Base-by-base conservation (phyloP, 2,329 filamentous ascomycete species). In the Phialocephala subalpina region DNA sequence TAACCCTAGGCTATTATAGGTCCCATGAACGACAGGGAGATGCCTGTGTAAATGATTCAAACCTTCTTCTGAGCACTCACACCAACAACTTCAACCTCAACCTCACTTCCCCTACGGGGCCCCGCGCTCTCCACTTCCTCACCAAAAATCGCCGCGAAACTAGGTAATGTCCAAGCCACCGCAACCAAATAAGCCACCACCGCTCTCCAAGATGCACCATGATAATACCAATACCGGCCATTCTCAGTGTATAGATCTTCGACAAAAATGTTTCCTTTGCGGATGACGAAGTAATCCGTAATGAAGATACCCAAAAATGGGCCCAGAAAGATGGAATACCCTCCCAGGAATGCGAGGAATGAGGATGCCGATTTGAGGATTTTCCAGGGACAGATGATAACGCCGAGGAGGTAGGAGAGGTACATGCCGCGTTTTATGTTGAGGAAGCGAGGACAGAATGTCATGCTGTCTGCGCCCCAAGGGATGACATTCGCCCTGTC, bases 111-210 rank as follows among this genome's bases (percentile, higher is more conserved):
- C 33, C 49, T 36, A 12, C 5, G 5, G 12, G 59, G 35, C 6
- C 18, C 45, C 18, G 47, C 27, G 20, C 33, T 53, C 36, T 56
- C n/a, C 14, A n/a, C n/a, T n/a, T n/a, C n/a, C n/a, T n/a, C n/a
- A n/a, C 60, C 53, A 38, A 63, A 63, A 12, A 63, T 18, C n/a
- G 60, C 53, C 52, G 52, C 38, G 22, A 63, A 58, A 35, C 52
- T 25, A 20, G 60, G 52, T 38, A 58, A 45, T 3, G 52, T 36
- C 9, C 55, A 49, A 47, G 58, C 29, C 27, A 63, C 60, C 49
- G 38, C 60, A 18, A 58, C 12, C 55, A 35, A 35, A 58, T 47
- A 57, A 12, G 52, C 52, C 9, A 47, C 60, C 38, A 25, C 57
- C 4, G 60, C 53, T 58, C 53, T 33, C 60, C 60, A 63, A 38